Evolutionary conservation across 2,329 filamentous ascomycete species (phyloP), one percentile per base, ranked within the genome.

Genomic region (Zopfia rhizophila): DNA sequence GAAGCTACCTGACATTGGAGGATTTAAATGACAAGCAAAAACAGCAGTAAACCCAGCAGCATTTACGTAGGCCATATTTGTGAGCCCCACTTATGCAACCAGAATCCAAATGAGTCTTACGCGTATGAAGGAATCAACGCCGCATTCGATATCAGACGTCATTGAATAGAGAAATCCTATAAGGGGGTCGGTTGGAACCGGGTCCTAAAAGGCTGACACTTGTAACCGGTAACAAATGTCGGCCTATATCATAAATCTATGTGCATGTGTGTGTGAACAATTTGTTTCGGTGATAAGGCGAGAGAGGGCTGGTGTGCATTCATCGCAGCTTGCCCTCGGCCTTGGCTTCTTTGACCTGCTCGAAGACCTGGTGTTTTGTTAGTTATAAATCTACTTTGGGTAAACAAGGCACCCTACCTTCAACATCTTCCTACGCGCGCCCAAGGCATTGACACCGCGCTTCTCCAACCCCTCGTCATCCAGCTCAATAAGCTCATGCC

Each of bases 361-460:
- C 94, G 74, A 97, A 97, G 45, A 97, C 85, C 85, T 88, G 60
- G 16, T 29, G 7, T 7, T 23, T 40, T 46, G 58, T 77, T 69
- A 76, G 70, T 33, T 12, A 14, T 7, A 38, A 11, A 17, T 30
- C 2, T 8, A 25, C 14, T 12, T 19, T 2, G 24, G n/a, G 11
- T 30, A 19, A 23, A 2, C 7, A 21, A 42, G 22, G 23, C 7
- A 28, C 39, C 73, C 74, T 70, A 87, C 94, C 84, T 99, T 99
- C 51, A 99, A 78, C 90, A 99, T 95, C 83, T 99, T 99, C 70
- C 93, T 89, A 60, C 94, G 82, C 13, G 94, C 94, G 61, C 94
- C 94, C 45, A 97, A 82, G 41, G 94, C 94, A 71, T 96, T 97
- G 22, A 99, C 94, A 37, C 94, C 94, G 39, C 91, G 88, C 18